Conservation (phyloP, 208 protist genomes). For the Leishmania martiniquensis region DNA sequence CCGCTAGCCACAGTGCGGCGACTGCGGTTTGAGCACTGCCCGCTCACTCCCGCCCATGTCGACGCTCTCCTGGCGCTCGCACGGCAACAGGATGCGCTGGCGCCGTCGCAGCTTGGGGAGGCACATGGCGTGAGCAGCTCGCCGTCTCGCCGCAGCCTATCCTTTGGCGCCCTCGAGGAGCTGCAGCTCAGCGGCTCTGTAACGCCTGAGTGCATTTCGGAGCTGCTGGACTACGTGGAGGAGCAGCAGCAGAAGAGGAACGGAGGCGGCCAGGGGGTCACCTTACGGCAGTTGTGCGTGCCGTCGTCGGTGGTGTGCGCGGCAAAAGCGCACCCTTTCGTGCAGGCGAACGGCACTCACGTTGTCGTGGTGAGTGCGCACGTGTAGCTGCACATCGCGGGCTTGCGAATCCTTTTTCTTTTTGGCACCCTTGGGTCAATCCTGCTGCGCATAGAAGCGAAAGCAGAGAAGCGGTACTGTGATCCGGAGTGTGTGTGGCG, state of each 20-base stretch:
- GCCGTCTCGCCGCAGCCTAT: background rate
- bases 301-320: constrained; percentile 34
- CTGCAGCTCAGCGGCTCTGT: constrained; percentile 75
- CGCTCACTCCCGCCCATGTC: constrained; percentile 54
- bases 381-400: background rate
- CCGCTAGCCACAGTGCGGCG: constrained; percentile 35
- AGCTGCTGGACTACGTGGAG: constrained; percentile 61
- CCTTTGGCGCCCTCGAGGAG: constrained; percentile 41
- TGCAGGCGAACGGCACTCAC: constrained; percentile 24
- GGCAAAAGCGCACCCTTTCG: constrained; percentile 42
- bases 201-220: constrained; percentile 44
- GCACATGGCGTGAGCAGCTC: background rate
- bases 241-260: constrained; percentile 29
- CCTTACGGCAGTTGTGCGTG: constrained; percentile 31
- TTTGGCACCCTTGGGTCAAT: background rate
- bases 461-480: background rate
- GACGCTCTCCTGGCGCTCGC: constrained; percentile 51
- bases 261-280: background rate
- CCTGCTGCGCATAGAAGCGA: background rate
- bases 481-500: background rate
- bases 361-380: constrained; percentile 17
- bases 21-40: constrained; percentile 66
- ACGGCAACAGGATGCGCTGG: constrained; percentile 20
- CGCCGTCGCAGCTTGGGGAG: background rate
- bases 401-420: background rate